Evolutionary conservation across 192 early-diverging fungal species (phyloP), one percentile per base, ranked within the genome.

Genomic region (Borealophlyctis nickersoniae): DNA sequence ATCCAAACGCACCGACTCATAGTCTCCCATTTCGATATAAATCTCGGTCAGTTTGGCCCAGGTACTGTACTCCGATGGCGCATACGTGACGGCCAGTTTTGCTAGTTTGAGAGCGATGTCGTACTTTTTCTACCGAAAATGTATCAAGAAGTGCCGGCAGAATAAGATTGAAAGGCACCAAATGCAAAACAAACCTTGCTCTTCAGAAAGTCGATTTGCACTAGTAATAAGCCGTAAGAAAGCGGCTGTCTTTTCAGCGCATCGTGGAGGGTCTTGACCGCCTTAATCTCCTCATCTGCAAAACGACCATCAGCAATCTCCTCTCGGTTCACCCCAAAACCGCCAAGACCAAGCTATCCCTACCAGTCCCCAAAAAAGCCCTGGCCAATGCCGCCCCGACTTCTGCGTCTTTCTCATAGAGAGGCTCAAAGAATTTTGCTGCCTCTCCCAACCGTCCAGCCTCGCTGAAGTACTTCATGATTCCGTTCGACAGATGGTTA

Each of bases 1-100:
- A n/a, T 27, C 3, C 26, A n/a, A 48, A 48, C 80, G 60, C 77
- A 89, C 88, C 59, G 83, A 88, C 63, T 92, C 83, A 70, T 85
- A 92, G 66, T 95, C 93, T 27, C 80, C 86, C 31, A 88, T 56
- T 23, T 93, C 91, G 58, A 94, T 92, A 66, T 95, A 97, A 32
- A 93, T 78, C 72, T 99, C 87, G 3, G 94, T 94, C 26, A 99
- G 79, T 69, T 94, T 94, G 22, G 92, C 89, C 97, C 97, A 99
- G 0, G 94, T 92, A 16, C 85, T 74, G 70, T 91, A 99, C 73
- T 99, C 97, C 24, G 92, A 93, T 2, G 97, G 95, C 2, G 95
- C 93, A 58, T 82, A 88, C 63, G 92, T 92, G 33, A 97, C 95
- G 13, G 93, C 95, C 70, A 92, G 87, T 63, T 94, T 93, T 22